Conservation (phyloP, 2,329 filamentous ascomycete genomes). For the Stylonectria norvegica region DNA sequence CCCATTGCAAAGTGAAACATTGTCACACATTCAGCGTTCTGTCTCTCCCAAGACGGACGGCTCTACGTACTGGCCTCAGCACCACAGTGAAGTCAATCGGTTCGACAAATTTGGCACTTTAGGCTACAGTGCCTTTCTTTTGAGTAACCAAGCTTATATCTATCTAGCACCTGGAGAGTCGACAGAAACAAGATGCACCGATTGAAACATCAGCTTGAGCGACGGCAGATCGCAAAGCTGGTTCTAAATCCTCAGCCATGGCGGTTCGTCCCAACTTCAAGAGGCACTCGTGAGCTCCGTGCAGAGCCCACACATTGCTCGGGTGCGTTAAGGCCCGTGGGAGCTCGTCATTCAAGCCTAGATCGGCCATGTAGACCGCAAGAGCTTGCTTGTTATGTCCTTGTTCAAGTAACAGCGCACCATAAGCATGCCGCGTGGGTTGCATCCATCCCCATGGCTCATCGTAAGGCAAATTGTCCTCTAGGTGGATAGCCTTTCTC, state of each 20-base stretch:
- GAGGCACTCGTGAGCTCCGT: constrained; percentile 70
- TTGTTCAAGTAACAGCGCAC: constrained; percentile 66
- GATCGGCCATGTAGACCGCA: constrained; percentile 56
- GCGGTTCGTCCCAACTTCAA: constrained; percentile 42
- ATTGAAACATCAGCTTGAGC: constrained; percentile 61
- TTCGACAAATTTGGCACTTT: too few species aligned
- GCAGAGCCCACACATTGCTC: constrained; percentile 72
- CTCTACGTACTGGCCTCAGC: too few species aligned
- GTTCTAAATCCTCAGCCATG: constrained; percentile 35
- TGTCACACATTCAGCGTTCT: too few species aligned
- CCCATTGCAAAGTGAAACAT: too few species aligned
- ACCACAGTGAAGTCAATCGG: too few species aligned
- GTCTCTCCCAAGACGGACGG: too few species aligned
- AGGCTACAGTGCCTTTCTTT: too few species aligned
- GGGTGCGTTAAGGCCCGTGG: constrained; percentile 64
- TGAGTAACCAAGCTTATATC: too few species aligned
- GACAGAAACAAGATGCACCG: constrained; percentile 29
- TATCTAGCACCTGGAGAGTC: too few species aligned
- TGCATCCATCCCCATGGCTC: constrained; percentile 83
- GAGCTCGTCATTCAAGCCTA: constrained; percentile 57
- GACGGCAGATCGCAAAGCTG: constrained; percentile 48
- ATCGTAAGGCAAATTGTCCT: constrained; percentile 64
- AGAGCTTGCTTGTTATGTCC: constrained; percentile 54
- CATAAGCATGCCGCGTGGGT: constrained; percentile 67
- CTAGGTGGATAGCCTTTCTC: constrained; percentile 53